Conservation (phyloP, 495 filamentous ascomycete genomes). For the Symbiotaphrina buchneri region DNA sequence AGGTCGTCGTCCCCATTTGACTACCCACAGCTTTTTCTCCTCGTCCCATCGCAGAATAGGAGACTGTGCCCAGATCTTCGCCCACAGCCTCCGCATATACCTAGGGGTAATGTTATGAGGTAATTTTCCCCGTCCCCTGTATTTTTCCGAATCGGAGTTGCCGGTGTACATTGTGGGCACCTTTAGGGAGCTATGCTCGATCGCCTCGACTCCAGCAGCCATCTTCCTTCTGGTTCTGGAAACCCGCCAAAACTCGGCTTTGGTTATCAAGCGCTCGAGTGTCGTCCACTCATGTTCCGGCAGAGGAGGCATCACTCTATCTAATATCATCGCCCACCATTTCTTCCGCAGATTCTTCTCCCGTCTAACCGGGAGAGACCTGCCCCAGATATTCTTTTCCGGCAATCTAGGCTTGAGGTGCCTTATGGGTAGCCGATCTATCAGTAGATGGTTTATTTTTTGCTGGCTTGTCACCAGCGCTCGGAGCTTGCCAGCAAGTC, state of each 20-base stretch:
- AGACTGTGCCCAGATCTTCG: slow-evolving; percentile 8
- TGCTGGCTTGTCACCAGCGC: slow-evolving; percentile 7
- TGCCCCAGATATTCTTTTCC: slow-evolving; percentile 37
- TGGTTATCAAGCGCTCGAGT: no score
- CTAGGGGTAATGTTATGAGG: slow-evolving; percentile 8
- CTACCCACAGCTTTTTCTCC: slow-evolving; percentile 4
- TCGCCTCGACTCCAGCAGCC: no score
- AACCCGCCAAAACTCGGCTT: no score
- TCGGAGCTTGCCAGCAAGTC: slow-evolving; percentile 2
- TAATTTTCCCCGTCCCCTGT: not conserved
- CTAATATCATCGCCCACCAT: slow-evolving; percentile 23
- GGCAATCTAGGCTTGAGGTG: slow-evolving; percentile 28
- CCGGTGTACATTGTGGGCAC: no score
- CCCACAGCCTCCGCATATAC: slow-evolving; percentile 11
- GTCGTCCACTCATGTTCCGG: slow-evolving; percentile 41
- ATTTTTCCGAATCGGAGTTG: not conserved
- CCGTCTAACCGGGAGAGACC: slow-evolving; percentile 26
- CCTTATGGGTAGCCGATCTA: slow-evolving; percentile 14
- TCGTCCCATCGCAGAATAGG: slow-evolving; percentile 8
- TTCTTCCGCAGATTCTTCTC: slow-evolving; percentile 30
- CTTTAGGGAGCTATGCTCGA: no score
- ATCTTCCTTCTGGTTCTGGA: no score
- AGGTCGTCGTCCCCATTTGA: slow-evolving; percentile 5
- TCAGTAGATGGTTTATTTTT: not conserved
- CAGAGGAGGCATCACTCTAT: slow-evolving; percentile 47